Evolutionary conservation across 2,329 filamentous ascomycete genomes (phyloP).

Genomic region (Malbranchea zuffiana): DNA sequence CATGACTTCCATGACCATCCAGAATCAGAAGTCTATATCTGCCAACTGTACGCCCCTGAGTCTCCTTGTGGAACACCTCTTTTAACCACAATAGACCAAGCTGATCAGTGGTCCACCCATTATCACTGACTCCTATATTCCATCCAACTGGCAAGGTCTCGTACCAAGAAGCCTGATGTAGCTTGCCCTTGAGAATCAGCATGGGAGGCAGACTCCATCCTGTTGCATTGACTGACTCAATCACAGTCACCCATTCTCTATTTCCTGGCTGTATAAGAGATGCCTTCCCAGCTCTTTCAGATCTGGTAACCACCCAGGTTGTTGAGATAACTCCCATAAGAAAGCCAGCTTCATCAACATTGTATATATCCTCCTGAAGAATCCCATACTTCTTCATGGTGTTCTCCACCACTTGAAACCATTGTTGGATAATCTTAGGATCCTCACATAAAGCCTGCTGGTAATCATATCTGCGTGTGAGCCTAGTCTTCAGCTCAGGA

Average conservation of each 20-base stretch:
- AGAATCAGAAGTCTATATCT: too few species aligned
- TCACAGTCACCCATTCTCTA: too few species aligned
- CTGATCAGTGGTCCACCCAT: not conserved
- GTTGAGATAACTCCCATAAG: constrained; percentile 12
- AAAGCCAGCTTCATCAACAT: constrained; percentile 15
- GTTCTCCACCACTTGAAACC: constrained; percentile 1
- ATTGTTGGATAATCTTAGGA: too few species aligned
- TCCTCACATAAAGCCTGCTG: too few species aligned
- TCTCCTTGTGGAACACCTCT: constrained; percentile 1
- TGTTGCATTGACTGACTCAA: too few species aligned
- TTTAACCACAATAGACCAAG: not conserved
- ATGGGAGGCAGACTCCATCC: constrained; percentile 5
- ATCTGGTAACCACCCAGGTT: constrained; percentile 12
- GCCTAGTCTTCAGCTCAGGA: not conserved
- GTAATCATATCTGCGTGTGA: too few species aligned
- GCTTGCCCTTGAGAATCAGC: constrained; percentile 6
- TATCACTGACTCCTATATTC: constrained; percentile 2
- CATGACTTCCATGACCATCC: too few species aligned
- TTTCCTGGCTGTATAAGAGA: too few species aligned
- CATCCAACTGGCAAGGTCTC: too few species aligned
- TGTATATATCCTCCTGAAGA: constrained; percentile 10
- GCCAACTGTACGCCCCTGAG: not conserved
- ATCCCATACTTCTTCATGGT: constrained; percentile 9
- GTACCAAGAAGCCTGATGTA: too few species aligned
- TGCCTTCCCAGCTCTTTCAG: too few species aligned